phyloP scores from a whole-genome alignment of 1,284 basidiomycete genomes.

The Xerocomus cyaneibrunnescens region DNA sequence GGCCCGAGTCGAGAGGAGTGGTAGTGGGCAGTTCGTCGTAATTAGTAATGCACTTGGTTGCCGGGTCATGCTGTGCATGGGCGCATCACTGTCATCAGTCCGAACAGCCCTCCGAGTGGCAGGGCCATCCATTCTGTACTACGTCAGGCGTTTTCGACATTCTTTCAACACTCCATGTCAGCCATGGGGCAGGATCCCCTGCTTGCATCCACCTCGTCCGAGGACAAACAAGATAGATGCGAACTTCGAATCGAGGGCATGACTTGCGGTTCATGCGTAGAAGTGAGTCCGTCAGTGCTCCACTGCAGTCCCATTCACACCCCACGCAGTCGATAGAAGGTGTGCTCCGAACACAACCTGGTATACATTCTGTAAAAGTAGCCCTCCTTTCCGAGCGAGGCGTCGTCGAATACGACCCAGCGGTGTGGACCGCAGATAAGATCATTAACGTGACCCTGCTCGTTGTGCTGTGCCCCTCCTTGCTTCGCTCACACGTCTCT shows the following conservation, averaged over 20 bases:
- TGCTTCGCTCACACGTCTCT: constrained; percentile 12
- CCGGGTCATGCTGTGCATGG: not conserved
- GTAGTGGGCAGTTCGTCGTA: not conserved
- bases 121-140: no score
- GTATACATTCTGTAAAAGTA: constrained; percentile 88
- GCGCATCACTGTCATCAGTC: no score
- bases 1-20: not conserved
- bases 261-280: constrained; percentile 90
- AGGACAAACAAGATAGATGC: constrained; percentile 44
- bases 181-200: constrained; percentile 39
- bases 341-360: constrained; percentile 80
- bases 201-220: constrained; percentile 20
- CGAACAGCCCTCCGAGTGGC: no score
- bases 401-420: constrained; percentile 84
- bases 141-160: no score
- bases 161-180: not conserved
- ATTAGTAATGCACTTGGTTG: not conserved
- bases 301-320: not conserved
- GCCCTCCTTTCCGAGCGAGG: constrained; percentile 94
- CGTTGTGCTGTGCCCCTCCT: not conserved
- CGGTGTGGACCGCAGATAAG: constrained; percentile 78
- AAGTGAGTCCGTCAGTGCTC: constrained; percentile 50
- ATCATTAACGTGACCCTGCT: constrained; percentile 63
- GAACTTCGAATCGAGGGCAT: constrained; percentile 87
- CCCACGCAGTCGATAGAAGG: constrained; percentile 81